Base-by-base conservation (phyloP, 73 alveolate genomes). In the Paramecium sonneborni region DNA sequence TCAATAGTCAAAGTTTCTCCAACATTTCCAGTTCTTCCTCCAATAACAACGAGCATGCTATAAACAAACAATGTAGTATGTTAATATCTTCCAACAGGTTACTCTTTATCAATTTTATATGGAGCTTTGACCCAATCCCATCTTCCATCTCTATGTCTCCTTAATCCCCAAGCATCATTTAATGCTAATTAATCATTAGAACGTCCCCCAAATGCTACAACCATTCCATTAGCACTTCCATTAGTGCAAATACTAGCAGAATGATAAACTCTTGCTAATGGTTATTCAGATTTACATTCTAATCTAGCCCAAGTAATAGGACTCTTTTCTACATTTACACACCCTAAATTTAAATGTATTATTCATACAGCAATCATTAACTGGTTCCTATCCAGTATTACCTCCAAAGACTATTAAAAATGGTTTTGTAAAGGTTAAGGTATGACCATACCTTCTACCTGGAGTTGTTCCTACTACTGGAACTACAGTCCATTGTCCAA, bases 61-160 rank as follows among this genome's bases (percentile, higher is more conserved):
- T 96, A 97, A 55, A 95, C 91, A 93, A 97, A 97, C 21, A 92
- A 82, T 28, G 97, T 92, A 46, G 98, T 91, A 92, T 97, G 99
- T 90, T 97, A 92, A 69, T 96, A 97, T 85, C 99, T 93, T 14
- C 96, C 94, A 8, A 96, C 94, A 8, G 99, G 99, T 67, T 86
- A 68, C 39, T 95, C 97, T 34, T 95, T 94, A 30, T 93, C 96
- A 34, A 95, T 94, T 85, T 96, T 96, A 95, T 96, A 97, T 18
- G 99, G 99, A 5, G 99, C 99, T 26, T 92, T 92, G 44, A 93
- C 98, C 99, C 99, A 97, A 93, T 97, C 99, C 99, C 99, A 97
- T 92, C 97, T 92, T 0, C 99, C 99, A 93, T 97, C 98, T 94
- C 99, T 93, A 92, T 96, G 99, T 62, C 98, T 93, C 94, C 99